These are phyloP conservation scores for Moelleriella libera DNA, from an alignment of 2,329 filamentous ascomycete species.

Conservation along the genomic window DNA sequence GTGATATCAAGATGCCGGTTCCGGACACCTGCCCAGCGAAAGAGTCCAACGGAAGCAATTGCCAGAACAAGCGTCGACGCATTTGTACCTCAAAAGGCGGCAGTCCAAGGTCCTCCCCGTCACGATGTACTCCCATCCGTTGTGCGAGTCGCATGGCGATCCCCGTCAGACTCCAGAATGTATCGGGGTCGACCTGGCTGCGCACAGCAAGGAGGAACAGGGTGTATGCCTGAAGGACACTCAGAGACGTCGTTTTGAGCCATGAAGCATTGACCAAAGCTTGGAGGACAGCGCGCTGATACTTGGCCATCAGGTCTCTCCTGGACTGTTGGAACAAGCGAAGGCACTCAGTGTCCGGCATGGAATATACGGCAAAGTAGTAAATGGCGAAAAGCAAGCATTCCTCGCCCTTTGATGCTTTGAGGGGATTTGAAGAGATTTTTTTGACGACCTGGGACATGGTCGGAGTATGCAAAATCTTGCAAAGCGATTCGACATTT, in stretches of 20 bases:
- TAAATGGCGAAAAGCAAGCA: conserved; percentile 30
- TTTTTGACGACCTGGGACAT: conserved; percentile 8
- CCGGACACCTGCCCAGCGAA: conserved; percentile 12
- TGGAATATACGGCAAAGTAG: conserved; percentile 21
- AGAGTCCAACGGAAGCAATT: conserved; percentile 27
- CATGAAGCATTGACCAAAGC: conserved; percentile 35
- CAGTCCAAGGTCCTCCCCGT: conserved; percentile 20
- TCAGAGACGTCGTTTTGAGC: conserved; percentile 34
- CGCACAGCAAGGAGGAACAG: conserved; percentile 28
- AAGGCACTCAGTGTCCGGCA: conserved; percentile 26
- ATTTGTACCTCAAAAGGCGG: conserved; percentile 35
- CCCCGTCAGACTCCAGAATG: conserved; percentile 33
- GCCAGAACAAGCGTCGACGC: conserved; percentile 40
- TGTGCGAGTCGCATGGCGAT: conserved; percentile 37
- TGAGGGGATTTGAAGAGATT: conserved; percentile 6
- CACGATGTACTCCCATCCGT: conserved; percentile 36
- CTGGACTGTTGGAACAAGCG: conserved; percentile 21
- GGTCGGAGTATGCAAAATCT: conserved; percentile 12
- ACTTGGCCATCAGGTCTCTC: conserved; percentile 17
- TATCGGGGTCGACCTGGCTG: conserved; percentile 27
- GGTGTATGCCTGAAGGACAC: conserved; percentile 37
- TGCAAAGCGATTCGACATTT: conserved; percentile 12
- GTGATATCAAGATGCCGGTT: conserved; percentile 9
- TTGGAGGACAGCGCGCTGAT: conserved; percentile 26
- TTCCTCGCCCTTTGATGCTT: conserved; percentile 15